Evolutionary conservation across 2,329 filamentous ascomycete genomes (phyloP).

Genomic region (Colletotrichum sp.): DNA sequence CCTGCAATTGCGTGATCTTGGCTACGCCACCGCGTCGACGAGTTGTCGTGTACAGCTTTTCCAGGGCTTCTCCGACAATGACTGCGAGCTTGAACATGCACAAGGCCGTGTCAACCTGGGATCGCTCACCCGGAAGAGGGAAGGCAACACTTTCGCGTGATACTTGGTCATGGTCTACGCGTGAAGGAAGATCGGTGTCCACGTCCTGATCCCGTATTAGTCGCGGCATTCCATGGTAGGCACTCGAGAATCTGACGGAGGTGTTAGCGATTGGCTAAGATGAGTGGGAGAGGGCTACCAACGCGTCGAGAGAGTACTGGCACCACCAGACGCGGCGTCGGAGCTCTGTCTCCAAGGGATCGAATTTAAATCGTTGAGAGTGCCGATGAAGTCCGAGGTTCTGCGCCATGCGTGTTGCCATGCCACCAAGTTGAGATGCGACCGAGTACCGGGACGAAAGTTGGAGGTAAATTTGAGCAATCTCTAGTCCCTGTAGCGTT

Average conservation of each 20-base stretch:
- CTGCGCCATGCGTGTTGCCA: constrained; percentile 28
- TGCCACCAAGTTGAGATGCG: constrained; percentile 26
- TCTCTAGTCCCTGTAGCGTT: constrained; percentile 25
- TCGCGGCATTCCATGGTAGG: constrained; percentile 29
- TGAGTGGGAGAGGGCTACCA: background rate
- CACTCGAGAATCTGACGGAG: constrained; percentile 24
- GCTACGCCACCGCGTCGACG: constrained; percentile 26
- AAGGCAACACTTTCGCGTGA: constrained; percentile 26
- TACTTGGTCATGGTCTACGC: constrained; percentile 27
- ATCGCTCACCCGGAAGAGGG: constrained; percentile 26
- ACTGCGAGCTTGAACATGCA: constrained; percentile 27
- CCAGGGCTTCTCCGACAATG: constrained; percentile 26
- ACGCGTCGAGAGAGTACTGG: constrained; percentile 29
- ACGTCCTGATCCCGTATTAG: constrained; percentile 30
- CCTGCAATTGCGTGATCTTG: constrained; percentile 26
- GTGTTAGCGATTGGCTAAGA: background rate
- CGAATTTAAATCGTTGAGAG: constrained; percentile 29
- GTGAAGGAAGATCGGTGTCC: constrained; percentile 27
- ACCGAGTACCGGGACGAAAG: constrained; percentile 24
- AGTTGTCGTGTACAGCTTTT: constrained; percentile 29
- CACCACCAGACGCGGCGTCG: constrained; percentile 29
- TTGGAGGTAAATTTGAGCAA: constrained; percentile 28
- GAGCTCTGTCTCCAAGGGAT: constrained; percentile 28
- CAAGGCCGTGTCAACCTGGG: constrained; percentile 28
- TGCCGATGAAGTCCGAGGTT: constrained; percentile 28